Conservation (phyloP, 805 yeast species). For the Candida vartiovaarae region DNA sequence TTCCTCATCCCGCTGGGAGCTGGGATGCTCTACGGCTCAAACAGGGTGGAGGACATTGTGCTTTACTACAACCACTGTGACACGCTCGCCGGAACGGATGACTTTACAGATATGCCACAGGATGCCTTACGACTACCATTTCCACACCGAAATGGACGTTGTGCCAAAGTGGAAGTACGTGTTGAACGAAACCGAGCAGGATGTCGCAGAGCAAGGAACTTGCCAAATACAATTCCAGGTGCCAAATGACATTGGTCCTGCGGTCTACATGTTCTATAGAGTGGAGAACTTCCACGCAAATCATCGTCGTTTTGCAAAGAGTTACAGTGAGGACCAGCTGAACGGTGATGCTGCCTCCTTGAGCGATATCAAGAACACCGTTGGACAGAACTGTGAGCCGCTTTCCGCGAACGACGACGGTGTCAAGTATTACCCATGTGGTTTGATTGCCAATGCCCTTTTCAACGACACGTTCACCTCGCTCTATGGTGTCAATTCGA, state of each 20-base stretch:
- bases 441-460: constrained; percentile 72
- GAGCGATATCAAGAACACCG: constrained; percentile 40
- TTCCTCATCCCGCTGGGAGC: constrained; percentile 89
- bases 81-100: constrained; percentile 36
- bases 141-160: constrained; percentile 35
- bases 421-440: constrained; percentile 72
- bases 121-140: constrained; percentile 51
- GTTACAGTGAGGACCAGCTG: constrained; percentile 80
- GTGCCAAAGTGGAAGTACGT: constrained; percentile 65
- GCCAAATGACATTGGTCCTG: constrained; percentile 66
- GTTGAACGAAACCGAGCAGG: constrained; percentile 35
- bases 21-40: constrained; percentile 64
- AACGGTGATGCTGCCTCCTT: constrained; percentile 64
- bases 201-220: constrained; percentile 41
- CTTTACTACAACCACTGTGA: constrained; percentile 75
- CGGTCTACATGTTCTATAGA: constrained; percentile 72
- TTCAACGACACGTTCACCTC: constrained; percentile 68
- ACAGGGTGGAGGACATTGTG: constrained; percentile 61
- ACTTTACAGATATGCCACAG: constrained; percentile 46
- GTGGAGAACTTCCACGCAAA: constrained; percentile 88
- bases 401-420: constrained; percentile 47
- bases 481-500: constrained; percentile 29
- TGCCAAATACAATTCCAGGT: constrained; percentile 72
- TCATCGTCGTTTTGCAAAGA: constrained; percentile 88
- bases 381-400: constrained; percentile 58